phyloP scores from a whole-genome alignment of 805 yeast genomes.

The Yamadazyma tumulicola region DNA sequence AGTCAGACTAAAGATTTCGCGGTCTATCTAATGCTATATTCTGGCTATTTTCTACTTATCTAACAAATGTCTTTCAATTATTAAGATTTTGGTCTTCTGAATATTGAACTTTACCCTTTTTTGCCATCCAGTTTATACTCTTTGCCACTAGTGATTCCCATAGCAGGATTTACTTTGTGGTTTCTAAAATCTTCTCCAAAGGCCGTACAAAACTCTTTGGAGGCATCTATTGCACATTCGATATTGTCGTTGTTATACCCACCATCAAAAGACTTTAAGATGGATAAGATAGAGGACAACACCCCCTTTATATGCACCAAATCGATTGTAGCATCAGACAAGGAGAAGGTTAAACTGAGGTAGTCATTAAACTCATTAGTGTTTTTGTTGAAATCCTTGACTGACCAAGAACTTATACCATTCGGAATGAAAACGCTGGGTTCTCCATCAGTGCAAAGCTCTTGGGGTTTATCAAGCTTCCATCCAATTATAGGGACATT shows the following conservation, averaged over 20 bases:
- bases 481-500: constrained; percentile 26
- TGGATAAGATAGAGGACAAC: constrained; percentile 17
- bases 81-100: neutral
- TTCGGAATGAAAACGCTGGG: constrained; percentile 34
- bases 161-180: neutral
- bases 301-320: constrained; percentile 32
- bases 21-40: too few species aligned
- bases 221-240: constrained; percentile 26
- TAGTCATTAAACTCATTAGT: constrained; percentile 18
- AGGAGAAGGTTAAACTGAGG: constrained; percentile 33
- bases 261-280: neutral
- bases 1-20: neutral
- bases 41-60: too few species aligned
- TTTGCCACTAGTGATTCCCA: constrained; percentile 1
- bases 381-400: neutral
- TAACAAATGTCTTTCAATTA: neutral
- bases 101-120: neutral
- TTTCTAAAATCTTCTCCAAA: constrained; percentile 17
- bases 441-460: constrained; percentile 20
- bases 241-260: constrained; percentile 25
- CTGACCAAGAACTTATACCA: constrained; percentile 26
- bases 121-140: constrained; percentile 1
- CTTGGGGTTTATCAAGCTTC: constrained; percentile 22
- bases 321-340: constrained; percentile 34
- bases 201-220: constrained; percentile 22